A percentile compares a stretch with the other conserved stretches of the same genome.
Conservation (phyloP, 345 rosid species). For the Noccaea bulbosa region DNA sequence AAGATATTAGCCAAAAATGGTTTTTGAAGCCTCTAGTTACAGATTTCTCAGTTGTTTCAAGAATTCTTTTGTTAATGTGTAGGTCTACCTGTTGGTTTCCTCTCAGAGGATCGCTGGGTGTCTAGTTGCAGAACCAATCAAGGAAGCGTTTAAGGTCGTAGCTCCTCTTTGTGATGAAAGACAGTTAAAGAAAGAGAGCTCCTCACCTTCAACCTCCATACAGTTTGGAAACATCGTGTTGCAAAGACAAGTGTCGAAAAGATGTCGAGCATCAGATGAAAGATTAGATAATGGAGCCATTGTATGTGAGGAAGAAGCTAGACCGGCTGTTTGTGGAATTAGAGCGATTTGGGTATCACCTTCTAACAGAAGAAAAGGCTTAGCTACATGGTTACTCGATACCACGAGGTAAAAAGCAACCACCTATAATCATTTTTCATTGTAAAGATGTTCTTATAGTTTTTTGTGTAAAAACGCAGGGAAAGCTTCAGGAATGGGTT, state of each 20-base stretch:
- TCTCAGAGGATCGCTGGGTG: slow-evolving; percentile 73
- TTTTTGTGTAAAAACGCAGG: slow-evolving; percentile 48
- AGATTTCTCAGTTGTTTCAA: slow-evolving; percentile 2
- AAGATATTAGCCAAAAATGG: neutral
- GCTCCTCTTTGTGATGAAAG: slow-evolving; percentile 42
- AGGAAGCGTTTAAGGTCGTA: slow-evolving; percentile 70
- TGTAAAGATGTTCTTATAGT: neutral
- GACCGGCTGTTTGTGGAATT: slow-evolving; percentile 68
- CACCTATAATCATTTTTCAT: neutral
- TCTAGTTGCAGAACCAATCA: slow-evolving; percentile 77
- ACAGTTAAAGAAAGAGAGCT: slow-evolving; percentile 44
- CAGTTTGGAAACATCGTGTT: slow-evolving; percentile 66
- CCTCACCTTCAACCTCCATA: slow-evolving; percentile 49
- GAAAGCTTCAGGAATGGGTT: slow-evolving; percentile 56
- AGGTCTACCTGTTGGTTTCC: slow-evolving; percentile 74
- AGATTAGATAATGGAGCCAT: slow-evolving; percentile 51
- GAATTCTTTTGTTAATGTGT: slow-evolving; percentile 32
- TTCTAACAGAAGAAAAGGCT: slow-evolving; percentile 71
- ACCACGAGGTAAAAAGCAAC: slow-evolving; percentile 62
- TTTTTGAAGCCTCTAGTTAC: neutral
- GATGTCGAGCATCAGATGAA: slow-evolving; percentile 37
- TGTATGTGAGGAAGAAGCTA: slow-evolving; percentile 60
- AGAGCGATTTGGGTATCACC: slow-evolving; percentile 94
- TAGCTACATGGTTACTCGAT: slow-evolving; percentile 74
- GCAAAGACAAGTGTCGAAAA: slow-evolving; percentile 60